Base-by-base conservation (phyloP, 306 rosid genomes). In the Quercus agrifolia region DNA sequence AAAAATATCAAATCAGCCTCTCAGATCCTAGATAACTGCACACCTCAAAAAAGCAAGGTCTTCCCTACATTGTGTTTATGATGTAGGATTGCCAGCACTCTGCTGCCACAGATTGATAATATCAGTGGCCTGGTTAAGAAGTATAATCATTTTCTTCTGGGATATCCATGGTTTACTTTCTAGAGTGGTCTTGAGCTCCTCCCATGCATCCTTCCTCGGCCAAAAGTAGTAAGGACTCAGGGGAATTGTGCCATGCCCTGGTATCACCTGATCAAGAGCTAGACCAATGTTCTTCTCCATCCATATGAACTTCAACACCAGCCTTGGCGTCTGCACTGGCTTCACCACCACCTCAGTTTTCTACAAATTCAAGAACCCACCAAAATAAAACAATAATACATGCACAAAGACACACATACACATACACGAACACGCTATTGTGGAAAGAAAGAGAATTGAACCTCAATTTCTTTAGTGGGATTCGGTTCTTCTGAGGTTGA, bases 131-230 rank as follows among this genome's bases (percentile, higher is more conserved):
- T 94, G 97, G 78, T 94, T 94, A 86, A 94, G 99, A 83, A 91
- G 99, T 79, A 94, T 94, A 74, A 94, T 87, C 97, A 94, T 94
- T 82, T 94, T 93, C 80, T 94, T 92, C 74, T 94, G 98, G 57
- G 97, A 92, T 71, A 94, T 94, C 98, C 97, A 92, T 28, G 97
- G 97, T 86, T 94, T 94, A 88, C 88, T 91, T 82, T 94, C 97
- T 10, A 92, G 94, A 13, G 90, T 85, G 31, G 87, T 90, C 88
- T 91, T 94, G 83, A 94, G 98, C 91, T 92, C 98, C 80, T 92
- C 97, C 95, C 98, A 91, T 51, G 98, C 97, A 83, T 94, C 98
- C 87, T 92, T 94, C 81, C 98, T 84, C 0, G 97, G 98, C 97
- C 98, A 94, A 78, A 94, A 94, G 94, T 92, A 94, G 78, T 94